A percentile compares a stretch with the other conserved stretches of the same genome.
These are phyloP conservation scores for Fusarium gaditjirri DNA, from an alignment of 2,329 filamentous ascomycete species.

Conservation along the genomic window DNA sequence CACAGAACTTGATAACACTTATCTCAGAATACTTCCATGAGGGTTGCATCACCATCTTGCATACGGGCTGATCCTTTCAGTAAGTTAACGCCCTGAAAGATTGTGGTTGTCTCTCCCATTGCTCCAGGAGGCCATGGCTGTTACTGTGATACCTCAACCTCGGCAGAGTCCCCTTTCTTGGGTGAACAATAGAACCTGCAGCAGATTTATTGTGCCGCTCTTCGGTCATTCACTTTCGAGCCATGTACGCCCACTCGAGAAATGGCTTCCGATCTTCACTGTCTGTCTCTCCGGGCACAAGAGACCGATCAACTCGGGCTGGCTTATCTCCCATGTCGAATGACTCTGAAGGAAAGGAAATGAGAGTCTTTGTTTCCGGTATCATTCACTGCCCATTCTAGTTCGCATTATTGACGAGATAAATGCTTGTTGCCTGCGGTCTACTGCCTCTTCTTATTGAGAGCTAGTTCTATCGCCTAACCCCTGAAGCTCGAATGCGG, in stretches of 20 bases:
- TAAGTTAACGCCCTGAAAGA: background rate
- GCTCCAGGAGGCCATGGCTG: background rate
- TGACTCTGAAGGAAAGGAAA: background rate
- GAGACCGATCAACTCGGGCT: background rate
- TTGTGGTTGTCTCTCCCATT: background rate
- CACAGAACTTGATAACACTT: too few species aligned
- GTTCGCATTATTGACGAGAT: background rate
- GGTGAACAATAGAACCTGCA: too few species aligned
- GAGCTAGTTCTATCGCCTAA: background rate
- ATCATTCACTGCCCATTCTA: background rate
- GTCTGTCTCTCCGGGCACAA: too few species aligned
- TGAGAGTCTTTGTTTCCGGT: too few species aligned
- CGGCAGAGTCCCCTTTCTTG: too few species aligned
- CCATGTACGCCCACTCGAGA: too few species aligned
- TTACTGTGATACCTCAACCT: too few species aligned
- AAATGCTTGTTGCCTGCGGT: background rate
- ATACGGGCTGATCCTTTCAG: background rate
- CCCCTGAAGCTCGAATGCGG: background rate
- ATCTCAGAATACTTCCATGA: background rate
- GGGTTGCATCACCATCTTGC: background rate
- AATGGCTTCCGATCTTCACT: background rate
- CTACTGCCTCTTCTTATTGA: background rate
- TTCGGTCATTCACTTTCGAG: rapidly evolving
- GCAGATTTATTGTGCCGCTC: rapidly evolving
- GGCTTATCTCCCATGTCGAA: background rate